Base-by-base conservation (phyloP, 495 filamentous ascomycete genomes). In the Aspergillus indologenus region DNA sequence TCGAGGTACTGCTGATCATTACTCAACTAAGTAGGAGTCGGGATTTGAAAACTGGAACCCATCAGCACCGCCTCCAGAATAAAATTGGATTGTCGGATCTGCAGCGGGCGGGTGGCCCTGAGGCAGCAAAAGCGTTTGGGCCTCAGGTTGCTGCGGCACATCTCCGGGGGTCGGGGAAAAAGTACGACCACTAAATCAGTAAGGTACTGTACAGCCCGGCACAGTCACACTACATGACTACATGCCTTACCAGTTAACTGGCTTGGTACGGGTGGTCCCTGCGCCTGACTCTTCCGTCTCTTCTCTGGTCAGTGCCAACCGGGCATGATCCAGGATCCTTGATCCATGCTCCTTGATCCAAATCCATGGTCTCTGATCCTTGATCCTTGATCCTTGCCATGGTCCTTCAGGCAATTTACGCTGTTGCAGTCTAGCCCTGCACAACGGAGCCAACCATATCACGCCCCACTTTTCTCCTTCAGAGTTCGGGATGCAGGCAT, bases 381-480 rank as follows among this genome's bases (percentile, higher is more conserved):
- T 40, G 34, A 40, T 40, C 34, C 34, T 40, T 40, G 34, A 40
- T 40, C 34, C 34, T 2, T 40, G 6, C 12, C 34, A 40, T 51
- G 48, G 48, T 51, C 48, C 48, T 51, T 51, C 48, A 51, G 24
- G 48, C 29, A 51, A 51, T 51, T 20, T 51, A 29, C 24, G 23
- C 48, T 29, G 31, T 51, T n/a, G 8, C 23, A 24, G 48, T 29
- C 48, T 31, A 31, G 48, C 23, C 15, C 12, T 14, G 34, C 12
- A 8, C 15, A 4, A 3, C 47, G 26, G 47, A 21, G 15, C 47
- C 21, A 24, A 24, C 47, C 26, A 50, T 15, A 21, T 29, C 26
- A 29, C 3, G 26, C 3, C 26, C 26, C 26, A 29, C 26, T 29
- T 29, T 4, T 29, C n/a, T 29, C 26, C 26, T 29, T 29, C 26